phyloP scores from a whole-genome alignment of 495 filamentous ascomycete species.

The Amniculicola lignicola region DNA sequence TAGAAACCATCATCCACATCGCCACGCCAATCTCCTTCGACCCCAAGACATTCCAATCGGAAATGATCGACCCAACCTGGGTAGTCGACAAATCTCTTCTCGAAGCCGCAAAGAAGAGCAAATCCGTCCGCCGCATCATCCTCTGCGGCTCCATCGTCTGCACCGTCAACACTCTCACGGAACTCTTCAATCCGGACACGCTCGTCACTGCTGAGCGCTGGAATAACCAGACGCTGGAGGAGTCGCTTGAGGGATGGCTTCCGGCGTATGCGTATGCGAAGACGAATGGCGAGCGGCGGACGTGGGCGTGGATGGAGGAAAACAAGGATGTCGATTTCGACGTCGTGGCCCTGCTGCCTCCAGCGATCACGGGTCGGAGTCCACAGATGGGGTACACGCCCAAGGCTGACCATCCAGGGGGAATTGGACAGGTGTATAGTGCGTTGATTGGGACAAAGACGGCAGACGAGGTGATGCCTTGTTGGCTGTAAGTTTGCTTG shows the following conservation, averaged over 20 bases:
- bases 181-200: neutral
- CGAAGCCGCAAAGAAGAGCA: slow-evolving; percentile 6
- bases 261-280: slow-evolving; percentile 24
- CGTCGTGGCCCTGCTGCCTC: slow-evolving; percentile 10
- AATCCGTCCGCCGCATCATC: slow-evolving; percentile 11
- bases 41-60: neutral
- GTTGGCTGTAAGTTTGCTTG: slow-evolving; percentile 7
- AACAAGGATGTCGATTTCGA: slow-evolving; percentile 13
- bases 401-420: neutral
- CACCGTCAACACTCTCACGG: neutral
- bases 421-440: neutral
- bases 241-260: neutral
- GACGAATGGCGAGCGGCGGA: slow-evolving; percentile 17
- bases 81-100: slow-evolving; percentile 14
- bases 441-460: neutral
- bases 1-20: slow-evolving; percentile 21
- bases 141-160: slow-evolving; percentile 16
- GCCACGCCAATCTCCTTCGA: slow-evolving; percentile 17
- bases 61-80: slow-evolving; percentile 15
- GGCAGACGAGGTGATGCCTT: slow-evolving; percentile 1
- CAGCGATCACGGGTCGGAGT: slow-evolving; percentile 8
- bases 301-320: slow-evolving; percentile 21
- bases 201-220: slow-evolving; percentile 9
- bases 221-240: slow-evolving; percentile 1
- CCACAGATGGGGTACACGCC: slow-evolving; percentile 4